Evolutionary conservation across 1,284 basidiomycete species (phyloP).

Genomic region (Exsudoporus floridanus): DNA sequence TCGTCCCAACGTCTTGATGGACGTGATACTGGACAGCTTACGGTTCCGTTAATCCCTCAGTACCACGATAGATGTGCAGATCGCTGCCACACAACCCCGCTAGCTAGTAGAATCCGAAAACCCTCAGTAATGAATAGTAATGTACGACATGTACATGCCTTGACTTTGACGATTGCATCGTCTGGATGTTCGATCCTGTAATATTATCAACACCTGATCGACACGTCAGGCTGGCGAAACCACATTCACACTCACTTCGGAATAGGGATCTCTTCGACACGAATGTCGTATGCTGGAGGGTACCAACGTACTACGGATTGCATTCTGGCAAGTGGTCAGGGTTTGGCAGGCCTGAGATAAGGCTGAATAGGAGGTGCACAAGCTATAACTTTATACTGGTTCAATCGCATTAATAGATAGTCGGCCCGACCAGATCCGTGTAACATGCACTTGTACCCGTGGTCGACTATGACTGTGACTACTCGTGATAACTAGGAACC

Average conservation of each 20-base stretch:
- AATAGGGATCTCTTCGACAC: conserved; percentile 56
- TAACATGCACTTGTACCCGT: no score
- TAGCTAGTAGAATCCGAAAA: conserved; percentile 42
- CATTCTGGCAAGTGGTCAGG: conserved; percentile 7
- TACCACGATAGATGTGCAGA: conserved; percentile 76
- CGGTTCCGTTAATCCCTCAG: conserved; percentile 40
- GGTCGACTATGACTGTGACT: no score
- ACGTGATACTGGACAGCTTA: conserved; percentile 18
- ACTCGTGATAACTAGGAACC: no score
- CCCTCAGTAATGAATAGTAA: background rate
- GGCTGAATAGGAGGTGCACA: background rate
- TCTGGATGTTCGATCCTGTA: conserved; percentile 66
- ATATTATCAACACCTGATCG: background rate
- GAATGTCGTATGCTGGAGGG: conserved; percentile 66
- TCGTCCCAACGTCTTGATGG: background rate
- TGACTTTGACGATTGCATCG: conserved; percentile 73
- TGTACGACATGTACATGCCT: conserved; percentile 37
- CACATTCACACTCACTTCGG: conserved; percentile 46
- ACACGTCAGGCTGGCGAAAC: background rate
- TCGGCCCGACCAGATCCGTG: background rate
- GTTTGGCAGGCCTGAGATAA: background rate
- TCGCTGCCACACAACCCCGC: conserved; percentile 82
- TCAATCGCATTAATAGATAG: no score
- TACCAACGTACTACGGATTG: conserved; percentile 55
- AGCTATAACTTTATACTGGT: background rate